These are phyloP conservation scores for Venustampulla echinocandica DNA, from an alignment of 495 filamentous ascomycete genomes.

Conservation along the genomic window DNA sequence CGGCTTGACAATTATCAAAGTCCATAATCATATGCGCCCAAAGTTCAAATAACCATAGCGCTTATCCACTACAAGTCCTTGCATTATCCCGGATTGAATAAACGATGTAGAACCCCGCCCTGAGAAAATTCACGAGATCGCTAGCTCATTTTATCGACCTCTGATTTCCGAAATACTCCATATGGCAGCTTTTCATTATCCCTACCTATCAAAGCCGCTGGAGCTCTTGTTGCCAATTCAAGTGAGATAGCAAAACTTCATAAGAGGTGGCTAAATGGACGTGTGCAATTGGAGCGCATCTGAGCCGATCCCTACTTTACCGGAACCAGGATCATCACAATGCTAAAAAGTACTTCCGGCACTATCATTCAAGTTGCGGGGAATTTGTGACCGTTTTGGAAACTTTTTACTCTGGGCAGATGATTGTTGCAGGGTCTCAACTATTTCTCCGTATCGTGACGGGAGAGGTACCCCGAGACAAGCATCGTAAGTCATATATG, in stretches of 20 bases:
- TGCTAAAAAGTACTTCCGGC: not conserved
- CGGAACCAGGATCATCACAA: not conserved
- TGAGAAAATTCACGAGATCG: too few relatives aligned
- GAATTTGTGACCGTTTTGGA: not conserved
- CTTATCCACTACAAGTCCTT: too few relatives aligned
- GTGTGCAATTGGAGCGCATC: not conserved
- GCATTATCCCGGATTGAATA: too few relatives aligned
- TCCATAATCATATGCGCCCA: too few relatives aligned
- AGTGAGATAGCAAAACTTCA: too few relatives aligned
- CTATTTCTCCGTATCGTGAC: not conserved
- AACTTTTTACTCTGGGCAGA: not conserved
- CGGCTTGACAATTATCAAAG: too few relatives aligned
- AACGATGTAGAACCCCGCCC: too few relatives aligned
- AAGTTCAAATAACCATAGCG: too few relatives aligned
- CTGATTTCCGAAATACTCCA: too few relatives aligned
- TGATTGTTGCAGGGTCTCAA: not conserved
- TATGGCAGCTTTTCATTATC: not conserved
- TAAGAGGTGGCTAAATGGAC: too few relatives aligned
- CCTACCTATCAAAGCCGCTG: not conserved
- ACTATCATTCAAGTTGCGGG: not conserved
- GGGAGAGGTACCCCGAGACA: not conserved
- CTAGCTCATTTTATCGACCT: too few relatives aligned
- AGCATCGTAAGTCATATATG: not conserved
- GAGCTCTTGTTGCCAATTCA: too few relatives aligned
- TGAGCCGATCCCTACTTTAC: not conserved